phyloP scores from a whole-genome alignment of 345 rosid genomes.

The Laguncularia racemosa region DNA sequence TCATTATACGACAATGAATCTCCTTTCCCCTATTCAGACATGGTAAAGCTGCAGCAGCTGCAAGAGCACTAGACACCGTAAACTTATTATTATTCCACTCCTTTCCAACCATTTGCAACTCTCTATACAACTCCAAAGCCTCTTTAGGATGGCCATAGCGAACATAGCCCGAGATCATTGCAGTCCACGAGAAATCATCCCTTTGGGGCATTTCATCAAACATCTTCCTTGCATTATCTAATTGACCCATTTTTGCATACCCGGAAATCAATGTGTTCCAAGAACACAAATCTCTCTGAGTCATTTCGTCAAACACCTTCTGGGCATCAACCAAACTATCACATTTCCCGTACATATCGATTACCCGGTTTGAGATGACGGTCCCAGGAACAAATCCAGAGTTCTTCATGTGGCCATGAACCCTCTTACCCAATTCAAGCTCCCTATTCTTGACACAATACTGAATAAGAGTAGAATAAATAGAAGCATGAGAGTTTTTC shows the following conservation, averaged over 20 bases:
- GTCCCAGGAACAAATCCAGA: slow-evolving; percentile 64
- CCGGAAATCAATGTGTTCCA: slow-evolving; percentile 74
- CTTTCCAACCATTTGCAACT: slow-evolving; percentile 31
- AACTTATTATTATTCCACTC: slow-evolving; percentile 35
- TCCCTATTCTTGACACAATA: slow-evolving; percentile 38
- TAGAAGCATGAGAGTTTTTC: slow-evolving; percentile 43
- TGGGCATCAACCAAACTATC: slow-evolving; percentile 44
- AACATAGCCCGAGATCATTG: slow-evolving; percentile 72
- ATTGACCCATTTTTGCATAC: slow-evolving; percentile 39
- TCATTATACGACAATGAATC: slow-evolving; percentile 62
- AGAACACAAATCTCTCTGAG: slow-evolving; percentile 61
- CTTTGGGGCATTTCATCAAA: slow-evolving; percentile 80
- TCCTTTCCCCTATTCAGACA: slow-evolving; percentile 59
- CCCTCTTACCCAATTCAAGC: slow-evolving; percentile 42
- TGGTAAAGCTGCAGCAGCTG: slow-evolving; percentile 61
- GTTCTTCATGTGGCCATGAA: slow-evolving; percentile 43
- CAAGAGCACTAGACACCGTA: slow-evolving; percentile 56
- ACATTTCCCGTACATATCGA: slow-evolving; percentile 69
- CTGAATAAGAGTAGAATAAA: slow-evolving; percentile 62
- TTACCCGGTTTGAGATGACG: slow-evolving; percentile 54
- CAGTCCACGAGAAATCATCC: slow-evolving; percentile 87
- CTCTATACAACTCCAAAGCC: slow-evolving; percentile 44
- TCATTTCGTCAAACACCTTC: slow-evolving; percentile 54
- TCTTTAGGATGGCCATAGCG: slow-evolving; percentile 42
- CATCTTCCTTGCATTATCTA: slow-evolving; percentile 48